These are phyloP conservation scores for Erythrophleum fordii DNA, from an alignment of 306 rosid species.

Conservation along the genomic window DNA sequence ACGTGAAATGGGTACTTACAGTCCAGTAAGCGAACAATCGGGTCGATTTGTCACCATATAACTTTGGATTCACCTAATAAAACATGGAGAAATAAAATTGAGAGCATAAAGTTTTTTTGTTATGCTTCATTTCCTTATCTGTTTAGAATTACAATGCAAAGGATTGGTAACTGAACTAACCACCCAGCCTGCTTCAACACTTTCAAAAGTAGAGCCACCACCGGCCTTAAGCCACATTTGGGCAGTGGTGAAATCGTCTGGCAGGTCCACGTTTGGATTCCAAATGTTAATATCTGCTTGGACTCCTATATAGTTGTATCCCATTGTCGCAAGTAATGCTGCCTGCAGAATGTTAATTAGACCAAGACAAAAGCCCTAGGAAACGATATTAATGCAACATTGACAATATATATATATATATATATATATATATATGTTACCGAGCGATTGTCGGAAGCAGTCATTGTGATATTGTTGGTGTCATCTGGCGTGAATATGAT, in stretches of 20 bases:
- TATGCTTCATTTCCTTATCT: not conserved
- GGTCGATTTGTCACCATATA: slow-evolving; percentile 55
- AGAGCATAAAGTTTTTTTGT: not conserved
- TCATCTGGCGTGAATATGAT: not conserved
- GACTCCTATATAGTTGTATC: slow-evolving; percentile 63
- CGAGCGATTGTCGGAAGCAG: slow-evolving; percentile 41
- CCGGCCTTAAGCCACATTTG: slow-evolving; percentile 61
- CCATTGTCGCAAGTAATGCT: slow-evolving; percentile 47
- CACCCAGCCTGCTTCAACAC: slow-evolving; percentile 74
- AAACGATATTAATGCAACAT: not conserved
- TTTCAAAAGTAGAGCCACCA: slow-evolving; percentile 51
- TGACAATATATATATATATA: too few species aligned
- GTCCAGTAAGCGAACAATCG: slow-evolving; percentile 66
- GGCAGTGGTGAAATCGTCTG: slow-evolving; percentile 64
- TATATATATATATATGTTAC: slow-evolving; percentile 25
- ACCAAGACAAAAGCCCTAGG: not conserved
- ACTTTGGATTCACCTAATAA: slow-evolving; percentile 61
- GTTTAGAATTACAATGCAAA: not conserved
- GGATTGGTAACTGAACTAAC: slow-evolving; percentile 23
- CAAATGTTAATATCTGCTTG: slow-evolving; percentile 62
- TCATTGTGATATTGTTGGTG: not conserved
- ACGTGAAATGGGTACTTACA: slow-evolving; percentile 43
- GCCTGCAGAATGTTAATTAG: slow-evolving; percentile 39
- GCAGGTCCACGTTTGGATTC: slow-evolving; percentile 56
- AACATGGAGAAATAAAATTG: not conserved